Percentiles rank a stretch among this genome's conserved stretches.
Evolutionary conservation across 192 early-diverging fungal species (phyloP).

Genomic region (Coemansia sp.): DNA sequence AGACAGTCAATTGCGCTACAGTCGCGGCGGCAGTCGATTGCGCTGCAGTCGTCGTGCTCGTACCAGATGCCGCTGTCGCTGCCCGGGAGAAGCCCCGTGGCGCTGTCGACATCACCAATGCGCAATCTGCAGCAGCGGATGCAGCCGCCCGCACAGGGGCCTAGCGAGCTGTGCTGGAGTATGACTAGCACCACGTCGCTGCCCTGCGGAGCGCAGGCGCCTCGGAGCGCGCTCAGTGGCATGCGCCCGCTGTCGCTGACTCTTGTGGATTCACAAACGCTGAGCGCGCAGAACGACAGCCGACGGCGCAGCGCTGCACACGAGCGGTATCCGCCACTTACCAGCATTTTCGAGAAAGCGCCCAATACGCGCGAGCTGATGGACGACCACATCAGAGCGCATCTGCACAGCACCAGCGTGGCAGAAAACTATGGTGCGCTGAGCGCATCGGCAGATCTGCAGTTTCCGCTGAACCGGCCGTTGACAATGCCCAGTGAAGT

Average conservation of each 20-base stretch:
- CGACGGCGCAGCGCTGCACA: slow-evolving; percentile 43
- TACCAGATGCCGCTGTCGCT: slow-evolving; percentile 27
- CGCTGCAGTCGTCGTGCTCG: slow-evolving; percentile 43
- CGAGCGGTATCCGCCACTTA: slow-evolving; percentile 54
- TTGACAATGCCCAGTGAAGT: neutral
- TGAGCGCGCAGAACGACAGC: slow-evolving; percentile 12
- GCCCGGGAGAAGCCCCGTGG: slow-evolving; percentile 4
- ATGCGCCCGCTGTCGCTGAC: slow-evolving; percentile 12
- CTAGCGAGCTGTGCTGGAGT: slow-evolving; percentile 19
- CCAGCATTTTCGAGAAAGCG: slow-evolving; percentile 44
- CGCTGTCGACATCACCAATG: slow-evolving; percentile 6
- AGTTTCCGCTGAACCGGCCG: neutral
- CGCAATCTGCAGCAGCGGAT: slow-evolving; percentile 9
- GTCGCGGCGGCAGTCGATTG: slow-evolving; percentile 43
- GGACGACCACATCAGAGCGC: slow-evolving; percentile 8
- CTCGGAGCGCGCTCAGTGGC: neutral
- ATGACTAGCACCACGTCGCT: slow-evolving; percentile 38
- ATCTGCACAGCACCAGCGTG: slow-evolving; percentile 9
- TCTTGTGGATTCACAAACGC: neutral
- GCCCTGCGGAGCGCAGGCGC: slow-evolving; percentile 9
- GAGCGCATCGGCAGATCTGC: neutral
- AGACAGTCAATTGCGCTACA: neutral
- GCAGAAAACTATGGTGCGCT: neutral
- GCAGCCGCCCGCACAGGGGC: slow-evolving; percentile 1
- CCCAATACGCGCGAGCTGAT: neutral